Evolutionary conservation across 345 rosid species (phyloP), one percentile per base, ranked within the genome.

Genomic region (Aegle marmelos): DNA sequence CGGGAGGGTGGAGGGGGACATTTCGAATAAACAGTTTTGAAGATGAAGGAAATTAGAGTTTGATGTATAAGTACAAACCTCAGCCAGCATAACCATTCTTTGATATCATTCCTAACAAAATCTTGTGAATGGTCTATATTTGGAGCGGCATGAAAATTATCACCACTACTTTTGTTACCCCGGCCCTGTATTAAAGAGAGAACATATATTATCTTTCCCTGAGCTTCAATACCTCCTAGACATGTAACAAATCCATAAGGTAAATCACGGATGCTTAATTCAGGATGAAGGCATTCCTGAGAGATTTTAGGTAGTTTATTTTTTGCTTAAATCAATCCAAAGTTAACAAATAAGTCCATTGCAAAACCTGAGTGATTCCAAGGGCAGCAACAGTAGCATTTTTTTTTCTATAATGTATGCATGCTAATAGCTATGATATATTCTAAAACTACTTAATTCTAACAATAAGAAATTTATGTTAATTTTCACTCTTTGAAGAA

Each of bases 121-220:
- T 95, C 98, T 71, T 95, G 99, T 13, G 99, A 95, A 83, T 95
- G 99, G 82, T 95, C 99, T 80, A 95, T 95, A 86, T 95, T 95
- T 77, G 99, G 99, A 48, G 99, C 98, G 79, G 99, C 99, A 86
- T 95, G 99, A 81, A 95, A 95, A 87, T 84, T 90, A 78, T 95
- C 99, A 73, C 99, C 99, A 75, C 99, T 95, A 76, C 99, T 95
- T 86, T 93, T 93, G 86, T 93, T 95, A 82, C 99, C 99, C 77
- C 93, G 85, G 60, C 99, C 99, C 99, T 95, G 91, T 75, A 80
- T 66, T 30, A 84, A 16, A 64, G 66, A 76, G 75, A 73, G 21
- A 58, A 70, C 66, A 37, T 14, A 45, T 63, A 57, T 19, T 53
- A 72, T 60, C n/a, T 19, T 28, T 59, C 54, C 58, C 68, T 27